These are phyloP conservation scores for Eucalyptus sp. DNA, from an alignment of 345 rosid genomes.

Conservation along the genomic window DNA sequence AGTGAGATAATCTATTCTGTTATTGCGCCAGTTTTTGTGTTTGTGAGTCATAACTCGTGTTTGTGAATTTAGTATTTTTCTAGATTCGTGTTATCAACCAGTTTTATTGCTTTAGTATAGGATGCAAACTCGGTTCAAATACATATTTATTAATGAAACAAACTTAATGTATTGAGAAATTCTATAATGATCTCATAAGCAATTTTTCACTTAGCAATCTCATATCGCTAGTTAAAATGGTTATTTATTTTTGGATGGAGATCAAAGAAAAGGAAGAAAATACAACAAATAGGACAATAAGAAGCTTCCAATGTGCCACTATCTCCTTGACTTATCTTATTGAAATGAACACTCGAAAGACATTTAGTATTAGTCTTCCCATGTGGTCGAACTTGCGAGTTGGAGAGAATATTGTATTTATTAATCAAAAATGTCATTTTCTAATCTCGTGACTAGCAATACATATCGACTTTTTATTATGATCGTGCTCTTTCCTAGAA, in stretches of 20 bases:
- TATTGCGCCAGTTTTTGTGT: no score
- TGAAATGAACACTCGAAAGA: background rate
- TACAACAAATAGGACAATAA: background rate
- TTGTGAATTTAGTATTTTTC: no score
- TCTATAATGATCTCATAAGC: background rate
- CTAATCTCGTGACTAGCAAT: background rate
- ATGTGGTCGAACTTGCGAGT: background rate
- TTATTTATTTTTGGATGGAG: background rate
- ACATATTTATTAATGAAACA: background rate
- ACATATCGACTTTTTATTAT: background rate
- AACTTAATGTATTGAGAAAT: background rate
- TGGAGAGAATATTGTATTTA: background rate
- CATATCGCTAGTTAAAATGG: background rate
- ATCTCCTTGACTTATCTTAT: background rate
- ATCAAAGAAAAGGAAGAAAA: background rate
- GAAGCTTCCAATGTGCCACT: background rate
- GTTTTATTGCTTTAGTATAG: background rate
- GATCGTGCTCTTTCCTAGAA: background rate
- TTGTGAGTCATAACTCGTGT: no score
- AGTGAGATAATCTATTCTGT: no score
- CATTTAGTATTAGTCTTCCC: background rate
- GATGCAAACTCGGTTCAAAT: background rate
- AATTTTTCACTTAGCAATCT: background rate
- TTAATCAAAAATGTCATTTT: background rate
- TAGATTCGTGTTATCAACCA: background rate